Conservation (phyloP, 805 yeast species). For the Schwanniomyces yamadae region DNA sequence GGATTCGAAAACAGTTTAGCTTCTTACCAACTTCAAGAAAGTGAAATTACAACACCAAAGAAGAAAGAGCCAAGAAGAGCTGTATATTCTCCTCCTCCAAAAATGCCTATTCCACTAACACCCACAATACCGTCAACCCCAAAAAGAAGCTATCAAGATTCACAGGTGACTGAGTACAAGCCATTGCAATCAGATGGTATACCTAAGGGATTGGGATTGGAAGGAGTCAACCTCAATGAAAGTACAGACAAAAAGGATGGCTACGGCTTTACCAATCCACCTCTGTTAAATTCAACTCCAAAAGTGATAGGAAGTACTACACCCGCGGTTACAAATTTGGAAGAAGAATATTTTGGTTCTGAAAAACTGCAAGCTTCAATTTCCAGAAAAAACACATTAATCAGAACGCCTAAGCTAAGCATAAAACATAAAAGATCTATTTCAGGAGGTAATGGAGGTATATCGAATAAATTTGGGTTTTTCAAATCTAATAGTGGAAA, state of each 20-base stretch:
- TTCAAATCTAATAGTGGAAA: conserved; percentile 24
- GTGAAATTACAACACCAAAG: conserved; percentile 18
- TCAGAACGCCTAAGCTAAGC: conserved; percentile 30
- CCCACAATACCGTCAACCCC: conserved; percentile 25
- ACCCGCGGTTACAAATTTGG: conserved; percentile 38
- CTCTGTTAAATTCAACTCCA: conserved; percentile 1
- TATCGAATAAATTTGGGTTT: conserved; percentile 29
- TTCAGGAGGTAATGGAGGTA: conserved; percentile 34
- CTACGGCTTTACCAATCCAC: not conserved
- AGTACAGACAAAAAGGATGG: conserved; percentile 1
- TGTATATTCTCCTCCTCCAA: conserved; percentile 41
- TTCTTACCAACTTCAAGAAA: conserved; percentile 3
- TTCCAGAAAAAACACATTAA: conserved; percentile 28
- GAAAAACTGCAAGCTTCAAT: conserved; percentile 8
- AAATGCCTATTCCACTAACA: conserved; percentile 23
- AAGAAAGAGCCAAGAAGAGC: conserved; percentile 6
- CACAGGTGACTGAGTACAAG: too few relatives aligned
- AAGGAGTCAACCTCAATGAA: conserved; percentile 23
- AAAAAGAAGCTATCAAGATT: too few relatives aligned
- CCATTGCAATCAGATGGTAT: conserved; percentile 14
- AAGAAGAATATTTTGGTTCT: conserved; percentile 18
- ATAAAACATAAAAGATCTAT: conserved; percentile 41
- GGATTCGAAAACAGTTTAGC: not conserved
- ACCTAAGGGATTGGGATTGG: conserved; percentile 39
- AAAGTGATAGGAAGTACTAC: conserved; percentile 16